A percentile compares a stretch with the other conserved stretches of the same genome.
phyloP scores from a whole-genome alignment of 75 land plant genomes.

The Selaginella moellendorffii region DNA sequence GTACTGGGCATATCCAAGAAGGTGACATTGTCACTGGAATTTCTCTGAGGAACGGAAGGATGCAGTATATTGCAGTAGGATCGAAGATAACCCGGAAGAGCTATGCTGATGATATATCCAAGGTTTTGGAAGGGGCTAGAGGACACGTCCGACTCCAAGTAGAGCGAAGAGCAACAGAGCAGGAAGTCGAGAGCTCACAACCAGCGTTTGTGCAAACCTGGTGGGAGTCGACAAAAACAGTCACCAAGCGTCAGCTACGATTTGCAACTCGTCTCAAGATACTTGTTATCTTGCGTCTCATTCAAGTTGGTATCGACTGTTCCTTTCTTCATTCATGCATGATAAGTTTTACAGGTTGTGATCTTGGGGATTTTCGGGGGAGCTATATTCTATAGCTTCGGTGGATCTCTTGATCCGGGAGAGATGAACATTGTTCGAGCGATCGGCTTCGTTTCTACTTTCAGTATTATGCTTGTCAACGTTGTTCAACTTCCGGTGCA shows the following conservation, averaged over 20 bases:
- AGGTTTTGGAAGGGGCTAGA: conserved; percentile 18
- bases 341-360: conserved; percentile 24
- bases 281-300: conserved; percentile 22
- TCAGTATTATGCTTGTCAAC: conserved; percentile 30
- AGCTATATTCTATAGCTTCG: conserved; percentile 27
- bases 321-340: no score
- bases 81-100: background rate
- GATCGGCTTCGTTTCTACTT: conserved; percentile 29
- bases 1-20: conserved; percentile 18
- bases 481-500: conserved; percentile 33
- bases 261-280: conserved; percentile 20
- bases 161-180: conserved; percentile 18
- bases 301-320: conserved; percentile 37
- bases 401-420: conserved; percentile 12
- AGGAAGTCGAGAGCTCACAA: conserved; percentile 12
- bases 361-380: conserved; percentile 33
- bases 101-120: conserved; percentile 15
- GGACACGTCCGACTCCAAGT: conserved; percentile 34
- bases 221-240: conserved; percentile 30
- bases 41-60: conserved; percentile 18
- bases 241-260: conserved; percentile 21
- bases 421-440: conserved; percentile 29
- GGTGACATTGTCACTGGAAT: conserved; percentile 34
- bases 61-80: conserved; percentile 25
- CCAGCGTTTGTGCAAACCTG: conserved; percentile 28